Evolutionary conservation across 2,329 filamentous ascomycete species (phyloP), one percentile per base, ranked within the genome.

Genomic region (Ambrosiella beaveri): DNA sequence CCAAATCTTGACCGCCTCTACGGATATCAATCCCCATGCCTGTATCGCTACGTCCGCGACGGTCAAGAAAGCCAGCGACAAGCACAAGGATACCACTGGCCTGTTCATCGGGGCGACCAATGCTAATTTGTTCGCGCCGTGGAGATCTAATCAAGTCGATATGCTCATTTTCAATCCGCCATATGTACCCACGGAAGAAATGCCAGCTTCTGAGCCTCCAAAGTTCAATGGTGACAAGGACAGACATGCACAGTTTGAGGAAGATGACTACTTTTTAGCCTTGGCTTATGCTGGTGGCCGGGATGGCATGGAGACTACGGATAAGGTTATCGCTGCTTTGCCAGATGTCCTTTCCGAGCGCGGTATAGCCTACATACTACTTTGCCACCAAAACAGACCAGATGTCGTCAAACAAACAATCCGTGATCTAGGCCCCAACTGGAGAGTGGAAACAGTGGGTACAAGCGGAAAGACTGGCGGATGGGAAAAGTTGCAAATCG

Each of bases 101-200:
- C 70, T 69, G 12, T 87, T 85, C 64, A 70, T 93, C 7, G 84
- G 81, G 45, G 78, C 84, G 15, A 67, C 84, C 35, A 81, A 81
- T 60, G 84, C 80, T 1, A 88, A 97, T 66, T 75, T 98, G 0
- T 75, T 77, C 3, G 69, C 77, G 1, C 73, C 83, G 0, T 71
- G 94, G 45, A 66, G 72, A 0, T 59, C 54, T 11, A 13, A 36
- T 2, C 70, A 71, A 44, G 77, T 95, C 4, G 93, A 98, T 67
- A 77, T 98, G 9, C 76, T 98, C 62, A 78, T 98, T 36, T 98
- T 97, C 76, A 98, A 98, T 67, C 93, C 93, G 57, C 93, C 93
- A 0, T 98, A 98, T 68, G 93, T 98, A 12, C 93, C 93, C 1
- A 94, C 90, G 1, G 77, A 84, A 35, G 79, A 82, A 45, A 71